These are phyloP conservation scores for Hanseniaspora uvarum DNA, from an alignment of 1,139 yeast genomes.

Conservation along the genomic window DNA sequence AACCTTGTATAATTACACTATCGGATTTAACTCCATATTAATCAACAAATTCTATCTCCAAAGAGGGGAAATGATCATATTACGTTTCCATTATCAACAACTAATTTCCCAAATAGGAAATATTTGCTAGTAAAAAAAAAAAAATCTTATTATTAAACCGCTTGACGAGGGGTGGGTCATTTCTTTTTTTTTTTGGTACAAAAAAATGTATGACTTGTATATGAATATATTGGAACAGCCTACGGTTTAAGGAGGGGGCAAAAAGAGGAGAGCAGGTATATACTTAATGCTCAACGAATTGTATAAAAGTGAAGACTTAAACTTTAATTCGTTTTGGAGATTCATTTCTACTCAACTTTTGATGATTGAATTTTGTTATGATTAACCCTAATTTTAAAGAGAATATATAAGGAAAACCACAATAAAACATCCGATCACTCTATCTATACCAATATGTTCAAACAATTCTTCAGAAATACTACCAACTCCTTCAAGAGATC, in stretches of 20 bases:
- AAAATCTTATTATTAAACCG: too few species aligned
- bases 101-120: not conserved
- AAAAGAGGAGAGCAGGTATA: not conserved
- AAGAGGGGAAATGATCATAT: not conserved
- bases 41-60: not conserved
- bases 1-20: too few species aligned
- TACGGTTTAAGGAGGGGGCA: not conserved
- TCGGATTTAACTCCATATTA: not conserved
- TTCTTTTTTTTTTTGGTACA: not conserved
- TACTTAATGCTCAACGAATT: too few species aligned
- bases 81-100: too few species aligned
- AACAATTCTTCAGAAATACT: constrained; percentile 10
- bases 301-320: not conserved
- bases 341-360: too few species aligned
- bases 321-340: not conserved
- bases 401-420: not conserved
- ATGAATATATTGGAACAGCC: not conserved
- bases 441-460: constrained; percentile 10
- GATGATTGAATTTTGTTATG: too few species aligned
- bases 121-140: not conserved
- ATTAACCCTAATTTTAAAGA: not conserved
- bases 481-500: constrained; percentile 9
- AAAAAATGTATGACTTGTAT: not conserved
- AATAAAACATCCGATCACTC: not conserved
- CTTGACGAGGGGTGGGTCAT: too few species aligned